Percentiles rank a stretch among this genome's conserved stretches.
phyloP scores from a whole-genome alignment of 768 basidiomycete species.

The Phanerochaete carnosa region DNA sequence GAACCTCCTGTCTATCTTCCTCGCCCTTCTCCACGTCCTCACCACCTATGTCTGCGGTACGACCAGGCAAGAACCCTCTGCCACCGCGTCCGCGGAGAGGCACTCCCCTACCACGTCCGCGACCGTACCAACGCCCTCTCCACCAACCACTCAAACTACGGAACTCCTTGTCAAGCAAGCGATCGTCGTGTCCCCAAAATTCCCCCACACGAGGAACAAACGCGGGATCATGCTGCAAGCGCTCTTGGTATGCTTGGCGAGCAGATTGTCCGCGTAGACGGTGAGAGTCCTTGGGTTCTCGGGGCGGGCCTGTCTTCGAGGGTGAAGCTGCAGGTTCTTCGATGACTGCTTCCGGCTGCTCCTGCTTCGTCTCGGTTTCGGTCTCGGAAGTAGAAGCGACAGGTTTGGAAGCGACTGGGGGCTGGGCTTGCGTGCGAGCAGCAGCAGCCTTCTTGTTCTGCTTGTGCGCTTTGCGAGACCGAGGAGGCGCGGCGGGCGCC shows the following conservation, averaged over 20 bases:
- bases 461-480: constrained; percentile 23
- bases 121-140: constrained; percentile 74
- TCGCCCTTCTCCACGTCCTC: constrained; percentile 15
- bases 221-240: constrained; percentile 80
- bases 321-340: constrained; percentile 37
- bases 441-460: constrained; percentile 33
- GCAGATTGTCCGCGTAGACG: constrained; percentile 56
- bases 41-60: constrained; percentile 4
- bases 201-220: constrained; percentile 88
- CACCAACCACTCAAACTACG: constrained; percentile 86
- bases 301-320: constrained; percentile 31
- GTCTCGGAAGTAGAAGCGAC: background rate
- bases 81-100: constrained; percentile 55
- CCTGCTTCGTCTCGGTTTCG: constrained; percentile 20
- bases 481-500: constrained; percentile 15
- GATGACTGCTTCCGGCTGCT: constrained; percentile 15
- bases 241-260: constrained; percentile 83
- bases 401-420: constrained; percentile 23
- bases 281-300: constrained; percentile 19
- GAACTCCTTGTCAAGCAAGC: constrained; percentile 77
- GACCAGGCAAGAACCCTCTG: constrained; percentile 29
- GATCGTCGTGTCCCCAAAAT: constrained; percentile 95
- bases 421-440: constrained; percentile 30
- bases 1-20: constrained; percentile 29
- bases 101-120: constrained; percentile 56